Evolutionary conservation across 2,329 filamentous ascomycete species (phyloP), one percentile per base, ranked within the genome.

Genomic region (Clonostachys rhizophaga): DNA sequence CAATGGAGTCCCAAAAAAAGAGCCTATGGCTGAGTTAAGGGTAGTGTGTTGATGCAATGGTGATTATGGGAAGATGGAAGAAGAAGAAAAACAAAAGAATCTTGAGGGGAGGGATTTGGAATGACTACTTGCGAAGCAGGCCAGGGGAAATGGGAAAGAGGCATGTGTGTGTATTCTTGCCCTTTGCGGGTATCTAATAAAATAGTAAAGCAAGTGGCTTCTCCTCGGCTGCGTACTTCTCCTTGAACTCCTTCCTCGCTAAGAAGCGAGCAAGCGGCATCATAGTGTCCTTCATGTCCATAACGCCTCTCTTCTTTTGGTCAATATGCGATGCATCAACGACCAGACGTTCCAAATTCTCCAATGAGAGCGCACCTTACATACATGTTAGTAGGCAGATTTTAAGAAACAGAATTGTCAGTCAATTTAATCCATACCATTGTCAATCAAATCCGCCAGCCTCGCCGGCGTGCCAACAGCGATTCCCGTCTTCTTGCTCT

Each of bases 251-350:
- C 14, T 80, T 71, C 47, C 83, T 76, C 34, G 84, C 79, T 44
- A 99, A 70, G 61, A 95, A 82, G 51, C 82, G 79, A 42, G 89
- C 79, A 43, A 97, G 76, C 7, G 90, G 89, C 58, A 91, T 76
- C 71, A 91, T 86, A 0, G 89, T 89, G 51, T 99, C 94, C 65
- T 88, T 90, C 89, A 97, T 96, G 61, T 97, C 94, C 65, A 96
- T 82, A 53, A 99, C 82, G 0, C 91, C 90, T 42, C 91, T 79
- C 74, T 95, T 95, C 77, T 99, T 99, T 66, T 88, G 83, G 67
- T 99, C 92, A 54, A 96, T 88, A 61, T 96, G 86, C 8, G 91
- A 96, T 13, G 89, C 90, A 67, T 99, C 94, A 34, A 97, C 79
- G 9, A 97, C 81, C 34, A 99, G 79, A 42, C 89, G 80, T 68